A percentile compares a stretch with the other conserved stretches of the same genome.
phyloP scores from a whole-genome alignment of 352 stramenopile genomes.

The Pythium angustatum region DNA sequence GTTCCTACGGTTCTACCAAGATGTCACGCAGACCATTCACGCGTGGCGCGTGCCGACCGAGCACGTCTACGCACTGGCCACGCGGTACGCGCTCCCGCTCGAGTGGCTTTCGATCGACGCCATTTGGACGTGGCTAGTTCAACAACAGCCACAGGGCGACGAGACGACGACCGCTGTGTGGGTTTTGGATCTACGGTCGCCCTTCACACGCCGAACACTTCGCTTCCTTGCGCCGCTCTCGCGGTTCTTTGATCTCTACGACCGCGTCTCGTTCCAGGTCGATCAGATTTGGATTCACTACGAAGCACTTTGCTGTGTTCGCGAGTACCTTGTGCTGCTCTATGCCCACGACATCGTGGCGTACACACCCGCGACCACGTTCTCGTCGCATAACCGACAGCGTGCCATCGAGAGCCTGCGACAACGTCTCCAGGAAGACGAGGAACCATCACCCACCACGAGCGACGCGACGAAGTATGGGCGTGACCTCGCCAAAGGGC shows the following conservation, averaged over 20 bases:
- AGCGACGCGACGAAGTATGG: too few species aligned
- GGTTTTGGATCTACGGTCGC: constrained; percentile 39
- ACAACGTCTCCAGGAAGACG: constrained; percentile 28
- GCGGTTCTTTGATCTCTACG: constrained; percentile 32
- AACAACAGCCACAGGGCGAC: neutral
- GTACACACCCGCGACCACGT: constrained; percentile 29
- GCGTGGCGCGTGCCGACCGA: constrained; percentile 34
- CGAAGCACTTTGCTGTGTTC: constrained; percentile 37
- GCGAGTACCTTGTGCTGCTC: constrained; percentile 42
- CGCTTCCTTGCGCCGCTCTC: constrained; percentile 36
- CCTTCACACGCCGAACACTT: constrained; percentile 36
- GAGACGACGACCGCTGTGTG: neutral
- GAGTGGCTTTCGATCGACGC: constrained; percentile 33
- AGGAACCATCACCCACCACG: too few species aligned
- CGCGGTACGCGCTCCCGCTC: constrained; percentile 32
- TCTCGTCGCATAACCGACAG: constrained; percentile 33
- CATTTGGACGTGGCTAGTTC: constrained; percentile 36
- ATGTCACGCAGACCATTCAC: constrained; percentile 33
- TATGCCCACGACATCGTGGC: constrained; percentile 34
- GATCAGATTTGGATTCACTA: constrained; percentile 30
- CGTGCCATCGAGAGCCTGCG: constrained; percentile 29
- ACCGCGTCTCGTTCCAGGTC: constrained; percentile 31
- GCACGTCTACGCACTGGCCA: constrained; percentile 34
- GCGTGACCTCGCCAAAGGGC: too few species aligned
- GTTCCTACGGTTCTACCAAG: constrained; percentile 29